Conservation (phyloP, 1,284 basidiomycete genomes). For the Wolfiporia cocos region DNA sequence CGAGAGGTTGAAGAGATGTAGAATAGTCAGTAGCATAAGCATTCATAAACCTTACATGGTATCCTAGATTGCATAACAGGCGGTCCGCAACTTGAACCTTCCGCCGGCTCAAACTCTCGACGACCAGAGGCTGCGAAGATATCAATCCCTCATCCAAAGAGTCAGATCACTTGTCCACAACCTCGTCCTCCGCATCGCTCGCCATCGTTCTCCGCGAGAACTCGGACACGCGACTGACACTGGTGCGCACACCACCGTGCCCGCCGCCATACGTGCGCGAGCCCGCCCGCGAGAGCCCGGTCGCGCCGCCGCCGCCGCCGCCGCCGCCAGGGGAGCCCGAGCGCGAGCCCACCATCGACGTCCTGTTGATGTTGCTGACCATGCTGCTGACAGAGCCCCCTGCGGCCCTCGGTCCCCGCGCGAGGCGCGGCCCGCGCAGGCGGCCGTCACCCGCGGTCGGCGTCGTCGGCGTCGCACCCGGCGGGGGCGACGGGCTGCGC, state of each 20-base stretch:
- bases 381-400: constrained; percentile 44
- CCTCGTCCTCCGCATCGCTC: constrained; percentile 74
- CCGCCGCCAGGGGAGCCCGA: constrained; percentile 23
- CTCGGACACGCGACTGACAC: constrained; percentile 40
- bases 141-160: no score
- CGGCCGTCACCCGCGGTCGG: constrained; percentile 39
- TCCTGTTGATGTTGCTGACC: constrained; percentile 48
- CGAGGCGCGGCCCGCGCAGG: constrained; percentile 46
- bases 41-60: no score
- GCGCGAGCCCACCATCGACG: constrained; percentile 21
- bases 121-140: no score
- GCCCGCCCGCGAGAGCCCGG: constrained; percentile 17
- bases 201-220: constrained; percentile 73
- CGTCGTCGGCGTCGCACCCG: constrained; percentile 25
- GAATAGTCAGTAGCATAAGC: no score
- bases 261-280: constrained; percentile 19
- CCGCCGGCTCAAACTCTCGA: no score
- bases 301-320: constrained; percentile 8
- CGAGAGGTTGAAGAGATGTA: no score
- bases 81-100: no score
- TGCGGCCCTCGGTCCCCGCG: constrained; percentile 35
- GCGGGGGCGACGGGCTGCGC: constrained; percentile 35
- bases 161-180: constrained; percentile 34
- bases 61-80: no score
- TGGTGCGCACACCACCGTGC: constrained; percentile 28